Conservation (phyloP, 2,329 filamentous ascomycete species). For the Allantophomopsis lycopodina region DNA sequence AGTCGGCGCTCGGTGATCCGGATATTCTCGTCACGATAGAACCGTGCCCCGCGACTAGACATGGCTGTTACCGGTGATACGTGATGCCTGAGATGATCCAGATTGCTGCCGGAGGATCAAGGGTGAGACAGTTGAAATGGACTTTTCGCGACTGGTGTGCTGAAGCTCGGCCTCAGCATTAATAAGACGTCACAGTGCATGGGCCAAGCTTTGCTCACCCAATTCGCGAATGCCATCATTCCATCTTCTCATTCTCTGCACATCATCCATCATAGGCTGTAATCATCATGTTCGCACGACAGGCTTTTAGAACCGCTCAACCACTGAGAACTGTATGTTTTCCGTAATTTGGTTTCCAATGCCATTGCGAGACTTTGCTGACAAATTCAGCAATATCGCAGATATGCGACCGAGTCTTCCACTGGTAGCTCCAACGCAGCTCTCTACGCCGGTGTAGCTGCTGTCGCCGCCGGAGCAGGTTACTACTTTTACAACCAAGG, state of each 20-base stretch:
- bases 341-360: not conserved
- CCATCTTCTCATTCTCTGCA: too few relatives aligned
- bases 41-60: too few relatives aligned
- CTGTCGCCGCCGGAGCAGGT: constrained; percentile 41
- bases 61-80: too few relatives aligned
- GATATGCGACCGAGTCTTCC: constrained; percentile 55
- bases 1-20: too few relatives aligned
- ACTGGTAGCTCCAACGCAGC: constrained; percentile 37
- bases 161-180: too few relatives aligned
- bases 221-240: not conserved
- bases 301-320: constrained; percentile 47
- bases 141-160: too few relatives aligned
- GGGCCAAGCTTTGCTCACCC: not conserved
- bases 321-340: constrained; percentile 49
- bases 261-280: not conserved
- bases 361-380: constrained; percentile 2
- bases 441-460: constrained; percentile 46
- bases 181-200: too few relatives aligned
- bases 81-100: too few relatives aligned
- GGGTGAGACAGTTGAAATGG: too few relatives aligned
- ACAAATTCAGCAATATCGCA: constrained; percentile 40
- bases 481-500: constrained; percentile 35
- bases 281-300: constrained; percentile 51
- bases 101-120: too few relatives aligned
- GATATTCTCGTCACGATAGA: too few relatives aligned